phyloP scores from a whole-genome alignment of 2,329 filamentous ascomycete genomes.

The Diaporthe nobilis region DNA sequence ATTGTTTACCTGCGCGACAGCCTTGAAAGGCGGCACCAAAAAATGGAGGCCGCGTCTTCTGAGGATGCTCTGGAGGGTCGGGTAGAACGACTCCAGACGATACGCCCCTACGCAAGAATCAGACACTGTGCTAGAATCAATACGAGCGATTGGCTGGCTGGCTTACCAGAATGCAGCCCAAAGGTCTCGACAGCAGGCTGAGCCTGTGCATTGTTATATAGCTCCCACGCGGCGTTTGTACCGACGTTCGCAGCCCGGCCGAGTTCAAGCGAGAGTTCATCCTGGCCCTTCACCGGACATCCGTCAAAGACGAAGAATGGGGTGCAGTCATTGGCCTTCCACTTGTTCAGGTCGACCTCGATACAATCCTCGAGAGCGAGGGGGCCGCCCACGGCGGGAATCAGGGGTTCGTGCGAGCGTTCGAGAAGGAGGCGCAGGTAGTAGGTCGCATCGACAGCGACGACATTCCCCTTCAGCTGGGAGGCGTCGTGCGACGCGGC shows the following conservation, averaged over 20 bases:
- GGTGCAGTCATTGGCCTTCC: slow-evolving; percentile 78
- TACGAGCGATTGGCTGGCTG: slow-evolving; percentile 36
- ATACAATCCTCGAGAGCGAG: slow-evolving; percentile 85
- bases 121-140: slow-evolving; percentile 39
- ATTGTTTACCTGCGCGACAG: slow-evolving; percentile 82
- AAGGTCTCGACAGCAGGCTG: slow-evolving; percentile 89
- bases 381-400: slow-evolving; percentile 90
- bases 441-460: slow-evolving; percentile 91
- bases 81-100: slow-evolving; percentile 79
- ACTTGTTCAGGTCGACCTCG: slow-evolving; percentile 80
- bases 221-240: slow-evolving; percentile 85
- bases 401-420: slow-evolving; percentile 85
- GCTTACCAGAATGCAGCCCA: slow-evolving; percentile 79
- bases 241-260: slow-evolving; percentile 76
- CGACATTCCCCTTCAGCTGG: slow-evolving; percentile 79
- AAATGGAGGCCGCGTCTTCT: slow-evolving; percentile 79
- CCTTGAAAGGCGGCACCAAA: slow-evolving; percentile 88
- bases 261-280: slow-evolving; percentile 76
- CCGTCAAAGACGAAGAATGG: slow-evolving; percentile 95
- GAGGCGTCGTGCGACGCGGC: slow-evolving; percentile 68
- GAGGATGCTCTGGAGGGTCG: slow-evolving; percentile 82
- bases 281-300: slow-evolving; percentile 82
- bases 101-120: slow-evolving; percentile 72
- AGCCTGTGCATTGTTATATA: slow-evolving; percentile 87
- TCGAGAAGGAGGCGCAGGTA: slow-evolving; percentile 87